Conservation (phyloP, 2,329 filamentous ascomycete species). For the Sarocladium strictum region DNA sequence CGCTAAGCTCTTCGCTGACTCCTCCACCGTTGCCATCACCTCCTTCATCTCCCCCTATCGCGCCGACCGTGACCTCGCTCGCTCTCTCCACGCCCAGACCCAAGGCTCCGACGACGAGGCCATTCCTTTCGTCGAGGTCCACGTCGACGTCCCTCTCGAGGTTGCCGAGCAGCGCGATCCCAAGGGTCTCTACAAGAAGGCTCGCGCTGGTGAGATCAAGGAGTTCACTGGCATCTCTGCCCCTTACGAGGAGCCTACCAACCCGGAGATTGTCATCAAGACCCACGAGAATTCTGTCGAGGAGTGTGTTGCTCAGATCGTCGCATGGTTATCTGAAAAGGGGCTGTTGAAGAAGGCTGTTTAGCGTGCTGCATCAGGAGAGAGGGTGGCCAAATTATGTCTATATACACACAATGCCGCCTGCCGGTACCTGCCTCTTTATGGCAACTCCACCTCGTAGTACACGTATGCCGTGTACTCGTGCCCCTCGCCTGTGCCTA, state of each 20-base stretch:
- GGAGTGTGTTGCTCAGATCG: slow-evolving; percentile 82
- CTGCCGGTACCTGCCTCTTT: neutral
- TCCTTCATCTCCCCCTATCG: slow-evolving; percentile 96
- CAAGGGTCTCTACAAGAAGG: slow-evolving; percentile 98
- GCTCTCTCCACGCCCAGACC: slow-evolving; percentile 65
- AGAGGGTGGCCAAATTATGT: slow-evolving; percentile 2
- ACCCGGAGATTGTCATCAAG: slow-evolving; percentile 80
- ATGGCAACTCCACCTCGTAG: slow-evolving; percentile 82
- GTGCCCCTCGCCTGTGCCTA: slow-evolving; percentile 61
- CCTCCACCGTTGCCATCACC: slow-evolving; percentile 79
- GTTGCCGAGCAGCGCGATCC: slow-evolving; percentile 93
- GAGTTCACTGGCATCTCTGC: slow-evolving; percentile 95
- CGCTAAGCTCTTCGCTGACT: slow-evolving; percentile 93
- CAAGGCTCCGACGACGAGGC: slow-evolving; percentile 50
- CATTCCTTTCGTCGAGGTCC: slow-evolving; percentile 89
- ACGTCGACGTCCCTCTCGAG: slow-evolving; percentile 83
- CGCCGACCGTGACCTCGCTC: slow-evolving; percentile 76
- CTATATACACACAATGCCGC: slow-evolving; percentile 6
- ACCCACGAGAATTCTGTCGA: slow-evolving; percentile 79
- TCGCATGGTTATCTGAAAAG: slow-evolving; percentile 68
- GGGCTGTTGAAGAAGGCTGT: slow-evolving; percentile 34
- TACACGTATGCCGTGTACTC: slow-evolving; percentile 97
- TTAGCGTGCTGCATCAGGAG: slow-evolving; percentile 11
- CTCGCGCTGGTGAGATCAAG: slow-evolving; percentile 86
- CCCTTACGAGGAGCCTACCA: slow-evolving; percentile 85